Percentiles rank a stretch among this genome's conserved stretches.
Conservation (phyloP, 2,329 filamentous ascomycete genomes). For the Zymoseptoria brevis region DNA sequence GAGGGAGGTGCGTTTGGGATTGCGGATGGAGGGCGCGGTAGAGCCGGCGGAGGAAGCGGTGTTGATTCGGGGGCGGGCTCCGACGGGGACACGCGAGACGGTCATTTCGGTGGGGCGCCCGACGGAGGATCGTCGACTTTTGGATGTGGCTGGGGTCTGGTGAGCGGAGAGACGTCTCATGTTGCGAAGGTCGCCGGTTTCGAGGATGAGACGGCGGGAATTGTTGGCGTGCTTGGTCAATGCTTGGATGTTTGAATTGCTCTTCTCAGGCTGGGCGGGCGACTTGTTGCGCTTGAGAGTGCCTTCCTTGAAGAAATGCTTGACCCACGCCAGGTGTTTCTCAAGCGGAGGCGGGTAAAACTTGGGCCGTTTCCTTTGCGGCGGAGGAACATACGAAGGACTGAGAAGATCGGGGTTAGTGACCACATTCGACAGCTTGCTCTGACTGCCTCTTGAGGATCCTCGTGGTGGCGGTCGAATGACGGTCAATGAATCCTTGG, state of each 20-base stretch:
- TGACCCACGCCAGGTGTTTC: slow-evolving; percentile 58
- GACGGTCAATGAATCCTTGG: slow-evolving; percentile 57
- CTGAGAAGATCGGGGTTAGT: slow-evolving; percentile 55
- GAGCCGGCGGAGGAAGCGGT: slow-evolving; percentile 33
- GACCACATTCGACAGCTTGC: slow-evolving; percentile 78
- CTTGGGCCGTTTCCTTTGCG: slow-evolving; percentile 42
- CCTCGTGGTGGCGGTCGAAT: slow-evolving; percentile 44
- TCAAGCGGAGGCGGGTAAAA: slow-evolving; percentile 57
- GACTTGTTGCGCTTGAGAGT: slow-evolving; percentile 56
- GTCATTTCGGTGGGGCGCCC: slow-evolving; percentile 32
- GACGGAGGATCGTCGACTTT: slow-evolving; percentile 7
- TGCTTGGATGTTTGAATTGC: slow-evolving; percentile 6
- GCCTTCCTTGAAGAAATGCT: slow-evolving; percentile 62
- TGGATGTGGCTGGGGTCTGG: not conserved
- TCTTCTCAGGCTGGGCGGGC: slow-evolving; percentile 31
- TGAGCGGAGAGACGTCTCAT: slow-evolving; percentile 27
- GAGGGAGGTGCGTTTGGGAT: slow-evolving; percentile 47
- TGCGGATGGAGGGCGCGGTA: slow-evolving; percentile 15
- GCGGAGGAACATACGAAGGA: slow-evolving; percentile 39
- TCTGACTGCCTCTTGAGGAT: slow-evolving; percentile 49
- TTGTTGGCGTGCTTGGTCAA: not conserved
- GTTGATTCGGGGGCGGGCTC: slow-evolving; percentile 36
- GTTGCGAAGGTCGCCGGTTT: slow-evolving; percentile 21
- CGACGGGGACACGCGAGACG: slow-evolving; percentile 30
- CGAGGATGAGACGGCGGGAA: not conserved